Evolutionary conservation across 2,329 filamentous ascomycete species (phyloP).

Genomic region (Reticulascus tulasneorum): DNA sequence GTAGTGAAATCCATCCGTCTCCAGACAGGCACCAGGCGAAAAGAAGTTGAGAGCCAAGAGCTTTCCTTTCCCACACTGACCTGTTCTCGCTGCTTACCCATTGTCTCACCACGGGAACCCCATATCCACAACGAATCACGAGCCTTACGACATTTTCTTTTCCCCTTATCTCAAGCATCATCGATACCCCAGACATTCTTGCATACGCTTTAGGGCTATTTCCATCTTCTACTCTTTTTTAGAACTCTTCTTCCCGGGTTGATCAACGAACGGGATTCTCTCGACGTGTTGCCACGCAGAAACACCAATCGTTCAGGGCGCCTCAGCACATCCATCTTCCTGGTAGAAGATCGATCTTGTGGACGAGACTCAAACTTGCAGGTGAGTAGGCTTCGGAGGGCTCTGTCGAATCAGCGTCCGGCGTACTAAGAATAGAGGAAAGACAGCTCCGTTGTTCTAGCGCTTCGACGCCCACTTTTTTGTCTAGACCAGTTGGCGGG

Average conservation of each 20-base stretch:
- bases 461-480: too few relatives aligned
- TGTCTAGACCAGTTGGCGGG: too few relatives aligned
- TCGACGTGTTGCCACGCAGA: slow-evolving; percentile 7
- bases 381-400: slow-evolving; percentile 10
- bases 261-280: slow-evolving; percentile 4
- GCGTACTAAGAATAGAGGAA: slow-evolving; percentile 25
- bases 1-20: too few relatives aligned
- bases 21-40: too few relatives aligned
- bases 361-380: slow-evolving; percentile 7
- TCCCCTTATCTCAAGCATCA: slow-evolving; percentile 5
- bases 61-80: slow-evolving; percentile 4
- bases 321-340: slow-evolving; percentile 8
- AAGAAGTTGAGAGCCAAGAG: slow-evolving; percentile 4
- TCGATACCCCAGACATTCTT: too few relatives aligned
- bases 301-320: slow-evolving; percentile 1
- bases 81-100: background rate
- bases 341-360: slow-evolving; percentile 8
- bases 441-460: too few relatives aligned
- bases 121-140: slow-evolving; percentile 7
- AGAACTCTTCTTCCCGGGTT: too few relatives aligned
- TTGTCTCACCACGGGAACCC: slow-evolving; percentile 3
- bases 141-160: slow-evolving; percentile 5
- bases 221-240: too few relatives aligned
- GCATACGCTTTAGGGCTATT: too few relatives aligned
- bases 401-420: slow-evolving; percentile 19